Evolutionary conservation across 306 rosid genomes (phyloP), one percentile per base, ranked within the genome.

Genomic region (Macrotyloma uniflorum): DNA sequence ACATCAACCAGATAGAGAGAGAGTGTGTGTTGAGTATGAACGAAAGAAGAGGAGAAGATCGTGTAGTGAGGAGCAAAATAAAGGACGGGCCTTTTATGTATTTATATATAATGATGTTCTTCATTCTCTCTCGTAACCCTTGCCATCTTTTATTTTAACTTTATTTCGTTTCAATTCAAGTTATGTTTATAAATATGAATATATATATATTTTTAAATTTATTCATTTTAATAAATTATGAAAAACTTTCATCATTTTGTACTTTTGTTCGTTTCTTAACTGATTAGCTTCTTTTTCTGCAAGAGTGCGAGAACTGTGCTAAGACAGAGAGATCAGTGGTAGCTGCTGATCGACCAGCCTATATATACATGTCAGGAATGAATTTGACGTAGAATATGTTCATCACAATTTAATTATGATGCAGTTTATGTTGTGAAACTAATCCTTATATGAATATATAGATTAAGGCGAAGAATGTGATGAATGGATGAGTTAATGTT

Each of bases 1-100:
- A 79, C 83, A 87, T 81, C 70, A 83, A 81, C 81, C 58, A 65
- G 81, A 7, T 67, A 72, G 42, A 84, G 75, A 47, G 59, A 82
- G 81, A 59, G 67, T 49, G 78, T 4, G 55, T 0, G 36, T 67
- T 26, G 28, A 13, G 4, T 15, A 0, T 8, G 43, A 22, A 55
- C 46, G 43, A 53, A 42, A 54, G 82, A 32, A 23, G 28, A 82
- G 64, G 26, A 75, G 79, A 83, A 83, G 57, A 50, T 16, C 61
- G 5, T 61, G 83, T 20, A 79, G 35, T 70, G 70, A 70, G 75
- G 73, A 82, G 86, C 85, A 73, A 86, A 79, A 67, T 76, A 87
- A 88, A 82, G 88, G 84, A 69, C 65, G 85, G 81, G 64, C 68
- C 86, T 87, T 87, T 87, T 82, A 16, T 63, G 89, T 86, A 88